Percentiles rank a stretch among this genome's conserved stretches.
Evolutionary conservation across 2,329 filamentous ascomycete genomes (phyloP).

Genomic region (Penicillium freii): DNA sequence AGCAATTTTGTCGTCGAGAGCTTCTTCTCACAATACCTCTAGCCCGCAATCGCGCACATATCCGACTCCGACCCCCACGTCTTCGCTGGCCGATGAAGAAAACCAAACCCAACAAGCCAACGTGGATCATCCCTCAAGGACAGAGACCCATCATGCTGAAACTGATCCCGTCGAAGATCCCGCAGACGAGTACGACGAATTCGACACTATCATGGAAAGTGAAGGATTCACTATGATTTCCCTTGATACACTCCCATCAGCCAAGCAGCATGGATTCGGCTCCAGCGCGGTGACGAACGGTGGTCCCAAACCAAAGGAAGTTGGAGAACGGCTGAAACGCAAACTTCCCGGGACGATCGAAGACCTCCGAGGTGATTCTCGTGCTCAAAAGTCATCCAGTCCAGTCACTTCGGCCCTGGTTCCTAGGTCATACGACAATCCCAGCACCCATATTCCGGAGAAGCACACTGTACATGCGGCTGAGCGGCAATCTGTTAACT

Average conservation of each 20-base stretch:
- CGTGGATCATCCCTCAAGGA: constrained; percentile 3
- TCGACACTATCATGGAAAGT: constrained; percentile 57
- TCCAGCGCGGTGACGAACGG: constrained; percentile 30
- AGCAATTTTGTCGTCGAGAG: constrained; percentile 31
- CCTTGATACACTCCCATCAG: constrained; percentile 53
- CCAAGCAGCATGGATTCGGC: constrained; percentile 43
- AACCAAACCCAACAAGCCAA: constrained; percentile 17
- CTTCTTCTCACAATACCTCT: constrained; percentile 35
- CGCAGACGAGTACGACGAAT: constrained; percentile 49
- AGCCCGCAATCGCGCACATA: constrained; percentile 38
- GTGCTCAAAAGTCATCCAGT: constrained; percentile 17
- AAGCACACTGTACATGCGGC: background rate
- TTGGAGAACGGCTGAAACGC: constrained; percentile 27
- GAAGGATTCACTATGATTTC: constrained; percentile 60
- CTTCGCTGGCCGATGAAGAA: constrained; percentile 41
- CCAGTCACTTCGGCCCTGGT: constrained; percentile 5
- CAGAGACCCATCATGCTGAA: constrained; percentile 11
- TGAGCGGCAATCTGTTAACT: background rate
- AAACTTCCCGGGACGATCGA: constrained; percentile 26
- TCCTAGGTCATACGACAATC: background rate
- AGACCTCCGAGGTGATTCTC: constrained; percentile 14
- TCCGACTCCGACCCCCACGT: constrained; percentile 40
- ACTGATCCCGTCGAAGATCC: constrained; percentile 26
- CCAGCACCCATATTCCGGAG: too few species aligned
- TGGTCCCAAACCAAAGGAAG: constrained; percentile 28